Conservation (phyloP, 2,329 filamentous ascomycete species). For the Cladobotryum protrusum region DNA sequence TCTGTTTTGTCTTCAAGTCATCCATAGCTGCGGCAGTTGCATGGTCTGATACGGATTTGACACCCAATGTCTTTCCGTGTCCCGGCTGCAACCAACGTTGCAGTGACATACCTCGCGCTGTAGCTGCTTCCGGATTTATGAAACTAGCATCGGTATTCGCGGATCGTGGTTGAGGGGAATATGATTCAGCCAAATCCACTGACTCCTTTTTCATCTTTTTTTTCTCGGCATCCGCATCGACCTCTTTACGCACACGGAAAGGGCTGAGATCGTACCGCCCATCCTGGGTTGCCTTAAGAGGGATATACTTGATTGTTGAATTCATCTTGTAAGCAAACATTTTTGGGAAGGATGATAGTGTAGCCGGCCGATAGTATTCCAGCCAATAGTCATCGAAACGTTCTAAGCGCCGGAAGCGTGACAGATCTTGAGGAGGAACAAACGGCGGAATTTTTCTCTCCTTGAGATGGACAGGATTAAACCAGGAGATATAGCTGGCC, state of each 20-base stretch:
- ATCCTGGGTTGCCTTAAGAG: constrained; percentile 64
- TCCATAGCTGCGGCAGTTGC: constrained; percentile 2
- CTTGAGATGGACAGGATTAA: constrained; percentile 65
- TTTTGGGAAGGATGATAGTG: constrained; percentile 82
- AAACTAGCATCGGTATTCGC: constrained; percentile 38
- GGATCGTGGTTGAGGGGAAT: constrained; percentile 12
- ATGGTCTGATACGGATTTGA: constrained; percentile 3
- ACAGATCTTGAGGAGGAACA: constrained; percentile 31
- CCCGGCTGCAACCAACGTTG: constrained; percentile 56
- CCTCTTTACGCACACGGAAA: constrained; percentile 69
- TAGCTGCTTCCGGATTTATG: constrained; percentile 31
- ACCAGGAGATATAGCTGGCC: constrained; percentile 86
- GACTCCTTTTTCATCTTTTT: constrained; percentile 62
- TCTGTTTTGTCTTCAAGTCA: constrained; percentile 44
- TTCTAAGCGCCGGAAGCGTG: constrained; percentile 40
- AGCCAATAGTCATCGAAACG: constrained; percentile 93
- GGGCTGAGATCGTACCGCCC: constrained; percentile 80
- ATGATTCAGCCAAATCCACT: constrained; percentile 32
- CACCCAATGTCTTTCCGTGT: constrained; percentile 28
- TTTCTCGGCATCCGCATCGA: constrained; percentile 54
- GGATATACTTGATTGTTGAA: constrained; percentile 77
- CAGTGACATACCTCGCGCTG: constrained; percentile 45
- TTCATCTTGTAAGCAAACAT: constrained; percentile 92
- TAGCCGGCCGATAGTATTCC: constrained; percentile 88
- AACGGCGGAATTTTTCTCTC: constrained; percentile 50